These are phyloP conservation scores for Plenodomus biglobosus DNA, from an alignment of 2,329 filamentous ascomycete genomes.

Conservation along the genomic window DNA sequence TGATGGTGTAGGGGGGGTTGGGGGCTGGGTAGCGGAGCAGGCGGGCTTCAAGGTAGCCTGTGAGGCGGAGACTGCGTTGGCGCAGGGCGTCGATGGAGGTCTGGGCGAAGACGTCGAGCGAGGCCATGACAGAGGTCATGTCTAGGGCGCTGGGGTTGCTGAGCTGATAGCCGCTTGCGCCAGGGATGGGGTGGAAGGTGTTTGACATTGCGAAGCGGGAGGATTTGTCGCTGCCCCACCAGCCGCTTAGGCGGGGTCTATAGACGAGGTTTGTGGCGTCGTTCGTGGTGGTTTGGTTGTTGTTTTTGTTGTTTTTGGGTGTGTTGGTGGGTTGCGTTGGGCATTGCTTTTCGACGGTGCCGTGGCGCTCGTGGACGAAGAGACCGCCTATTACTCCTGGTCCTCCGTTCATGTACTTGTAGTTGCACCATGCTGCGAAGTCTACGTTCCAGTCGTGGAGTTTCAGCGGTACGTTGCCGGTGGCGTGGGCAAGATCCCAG, in stretches of 20 bases:
- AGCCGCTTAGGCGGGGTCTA: slow-evolving; percentile 71
- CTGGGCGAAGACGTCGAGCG: slow-evolving; percentile 71
- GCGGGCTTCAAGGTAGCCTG: slow-evolving; percentile 69
- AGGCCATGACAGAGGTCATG: slow-evolving; percentile 71
- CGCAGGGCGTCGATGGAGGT: slow-evolving; percentile 70
- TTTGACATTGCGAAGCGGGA: slow-evolving; percentile 84
- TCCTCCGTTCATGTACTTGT: slow-evolving; percentile 90
- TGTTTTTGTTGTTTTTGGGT: too few relatives aligned
- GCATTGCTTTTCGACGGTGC: slow-evolving; percentile 50
- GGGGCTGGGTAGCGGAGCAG: slow-evolving; percentile 25
- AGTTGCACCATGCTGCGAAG: slow-evolving; percentile 90
- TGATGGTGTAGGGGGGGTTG: slow-evolving; percentile 50
- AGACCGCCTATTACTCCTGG: slow-evolving; percentile 78
- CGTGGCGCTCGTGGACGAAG: slow-evolving; percentile 78
- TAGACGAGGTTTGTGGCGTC: slow-evolving; percentile 50
- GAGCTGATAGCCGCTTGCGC: slow-evolving; percentile 81
- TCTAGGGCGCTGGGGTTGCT: slow-evolving; percentile 82
- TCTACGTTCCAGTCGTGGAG: slow-evolving; percentile 90
- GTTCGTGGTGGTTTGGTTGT: too few relatives aligned
- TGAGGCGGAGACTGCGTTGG: slow-evolving; percentile 70
- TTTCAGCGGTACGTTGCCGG: slow-evolving; percentile 75
- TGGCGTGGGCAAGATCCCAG: slow-evolving; percentile 88
- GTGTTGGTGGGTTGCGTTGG: neutral
- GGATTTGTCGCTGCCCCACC: slow-evolving; percentile 82
- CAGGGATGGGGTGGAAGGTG: slow-evolving; percentile 72